These are phyloP conservation scores for Fagopyrum homotropicum DNA, from an alignment of 148 eudicot genomes.

Conservation along the genomic window DNA sequence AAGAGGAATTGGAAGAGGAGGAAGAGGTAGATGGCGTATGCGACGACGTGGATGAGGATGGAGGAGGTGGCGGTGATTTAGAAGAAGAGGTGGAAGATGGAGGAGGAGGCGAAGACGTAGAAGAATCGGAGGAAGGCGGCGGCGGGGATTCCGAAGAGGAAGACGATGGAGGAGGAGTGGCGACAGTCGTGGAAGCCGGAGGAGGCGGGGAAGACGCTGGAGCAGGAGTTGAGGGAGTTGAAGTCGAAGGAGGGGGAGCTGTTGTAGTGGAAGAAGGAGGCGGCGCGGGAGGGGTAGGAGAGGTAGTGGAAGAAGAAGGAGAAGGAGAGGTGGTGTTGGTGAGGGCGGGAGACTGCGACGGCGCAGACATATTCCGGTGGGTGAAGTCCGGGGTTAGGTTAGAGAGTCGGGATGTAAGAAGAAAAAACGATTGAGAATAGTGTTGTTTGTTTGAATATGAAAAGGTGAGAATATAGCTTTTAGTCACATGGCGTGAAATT, in stretches of 20 bases:
- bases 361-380: constrained; percentile 8
- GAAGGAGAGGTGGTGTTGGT: constrained; percentile 25
- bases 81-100: constrained; percentile 21
- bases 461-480: constrained; percentile 17
- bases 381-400: constrained; percentile 10
- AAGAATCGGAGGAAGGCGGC: constrained; percentile 17
- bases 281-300: constrained; percentile 25
- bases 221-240: constrained; percentile 33
- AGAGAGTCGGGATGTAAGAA: constrained; percentile 10
- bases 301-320: constrained; percentile 24
- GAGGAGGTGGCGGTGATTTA: constrained; percentile 20
- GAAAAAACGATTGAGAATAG: constrained; percentile 16
- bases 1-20: constrained; percentile 11
- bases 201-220: constrained; percentile 22
- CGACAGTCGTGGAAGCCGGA: constrained; percentile 8
- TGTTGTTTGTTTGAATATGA: constrained; percentile 13
- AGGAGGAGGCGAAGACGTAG: constrained; percentile 26
- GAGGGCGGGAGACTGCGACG: constrained; percentile 34
- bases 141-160: constrained; percentile 18
- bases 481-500: neutral
- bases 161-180: constrained; percentile 18
- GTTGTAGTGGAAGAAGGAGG: constrained; percentile 24
- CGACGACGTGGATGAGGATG: constrained; percentile 25
- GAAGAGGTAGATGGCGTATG: constrained; percentile 17
- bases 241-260: constrained; percentile 27